Evolutionary conservation across 148 eudicot species (phyloP).

Genomic region (Silene latifolia): DNA sequence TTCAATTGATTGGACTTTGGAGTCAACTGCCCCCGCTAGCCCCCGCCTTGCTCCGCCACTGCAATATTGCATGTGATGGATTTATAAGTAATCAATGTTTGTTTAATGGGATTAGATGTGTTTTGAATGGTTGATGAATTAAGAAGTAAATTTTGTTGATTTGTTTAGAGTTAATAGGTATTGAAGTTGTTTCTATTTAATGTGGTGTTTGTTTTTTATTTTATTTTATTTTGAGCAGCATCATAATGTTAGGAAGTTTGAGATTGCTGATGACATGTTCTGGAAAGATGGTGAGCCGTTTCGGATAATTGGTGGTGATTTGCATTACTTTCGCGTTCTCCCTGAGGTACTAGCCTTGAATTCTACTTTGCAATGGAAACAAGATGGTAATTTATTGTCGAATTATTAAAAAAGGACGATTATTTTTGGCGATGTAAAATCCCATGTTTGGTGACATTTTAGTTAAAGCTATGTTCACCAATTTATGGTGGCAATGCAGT

Average conservation of each 20-base stretch:
- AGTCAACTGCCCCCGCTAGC: no score
- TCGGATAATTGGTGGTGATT: slow-evolving; percentile 84
- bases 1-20: no score
- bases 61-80: not conserved
- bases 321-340: slow-evolving; percentile 83
- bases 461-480: not conserved
- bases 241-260: slow-evolving; percentile 49
- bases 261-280: slow-evolving; percentile 81
- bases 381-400: no score
- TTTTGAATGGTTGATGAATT: not conserved
- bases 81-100: not conserved
- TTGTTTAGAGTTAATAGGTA: not conserved
- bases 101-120: not conserved
- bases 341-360: slow-evolving; percentile 57
- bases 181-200: slow-evolving; percentile 6
- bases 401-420: no score
- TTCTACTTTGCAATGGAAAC: no score
- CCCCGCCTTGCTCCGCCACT: not conserved
- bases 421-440: no score
- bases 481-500: slow-evolving; percentile 38
- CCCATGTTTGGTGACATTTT: no score
- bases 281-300: slow-evolving; percentile 89
- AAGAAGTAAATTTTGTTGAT: not conserved
- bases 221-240: slow-evolving; percentile 29
- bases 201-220: no score